phyloP scores from a whole-genome alignment of 2,329 filamentous ascomycete genomes.

The Fusarium fujikuroi region DNA sequence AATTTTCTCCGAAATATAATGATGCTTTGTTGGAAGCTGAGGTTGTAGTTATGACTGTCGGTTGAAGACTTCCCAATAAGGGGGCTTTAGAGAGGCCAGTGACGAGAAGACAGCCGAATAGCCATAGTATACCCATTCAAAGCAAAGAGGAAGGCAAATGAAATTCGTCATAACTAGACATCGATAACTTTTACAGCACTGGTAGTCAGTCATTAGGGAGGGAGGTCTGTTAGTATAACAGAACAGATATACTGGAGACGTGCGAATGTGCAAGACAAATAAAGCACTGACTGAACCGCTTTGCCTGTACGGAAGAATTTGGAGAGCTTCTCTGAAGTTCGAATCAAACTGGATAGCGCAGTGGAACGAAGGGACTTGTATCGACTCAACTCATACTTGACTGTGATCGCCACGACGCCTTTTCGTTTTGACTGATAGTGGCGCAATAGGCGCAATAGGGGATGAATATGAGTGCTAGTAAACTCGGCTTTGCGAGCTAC shows the following conservation, averaged over 20 bases:
- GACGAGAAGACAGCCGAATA: not conserved
- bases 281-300: not conserved
- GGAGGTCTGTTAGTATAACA: not conserved
- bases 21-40: not conserved
- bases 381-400: not conserved
- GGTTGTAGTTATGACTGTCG: not conserved
- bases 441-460: not conserved
- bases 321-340: too few relatives aligned
- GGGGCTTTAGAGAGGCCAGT: not conserved
- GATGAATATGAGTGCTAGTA: not conserved
- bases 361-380: not conserved
- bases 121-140: not conserved
- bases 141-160: fast-evolving
- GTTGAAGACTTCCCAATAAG: not conserved
- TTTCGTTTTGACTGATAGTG: not conserved
- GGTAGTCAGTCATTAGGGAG: not conserved
- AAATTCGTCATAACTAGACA: not conserved
- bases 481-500: not conserved
- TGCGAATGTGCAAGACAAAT: not conserved
- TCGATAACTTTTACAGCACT: not conserved
- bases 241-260: not conserved
- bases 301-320: not conserved
- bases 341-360: not conserved
- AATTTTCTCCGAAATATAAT: too few relatives aligned
- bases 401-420: too few relatives aligned